phyloP scores from a whole-genome alignment of 2,329 filamentous ascomycete species.

The Acrodontium crateriforme region DNA sequence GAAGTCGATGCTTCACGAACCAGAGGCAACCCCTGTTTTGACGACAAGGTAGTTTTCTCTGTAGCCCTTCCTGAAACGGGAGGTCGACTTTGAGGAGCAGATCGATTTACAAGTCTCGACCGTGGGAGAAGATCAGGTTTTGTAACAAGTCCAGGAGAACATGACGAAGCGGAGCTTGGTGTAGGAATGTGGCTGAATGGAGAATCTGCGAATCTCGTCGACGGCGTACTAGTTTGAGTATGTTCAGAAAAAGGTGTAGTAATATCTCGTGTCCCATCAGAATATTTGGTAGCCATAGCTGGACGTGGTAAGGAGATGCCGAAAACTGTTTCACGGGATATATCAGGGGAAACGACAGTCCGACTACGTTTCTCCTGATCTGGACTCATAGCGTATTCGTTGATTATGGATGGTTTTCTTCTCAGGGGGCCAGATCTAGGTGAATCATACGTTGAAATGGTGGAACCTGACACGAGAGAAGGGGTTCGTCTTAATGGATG shows the following conservation, averaged over 20 bases:
- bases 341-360: constrained; percentile 5
- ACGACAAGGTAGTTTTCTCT: not conserved
- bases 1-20: constrained; percentile 58
- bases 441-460: constrained; percentile 32
- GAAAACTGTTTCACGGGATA: constrained; percentile 14
- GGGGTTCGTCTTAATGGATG: constrained; percentile 26
- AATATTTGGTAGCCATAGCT: constrained; percentile 1
- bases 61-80: constrained; percentile 27
- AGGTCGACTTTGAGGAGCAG: constrained; percentile 41
- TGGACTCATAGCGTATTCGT: constrained; percentile 24
- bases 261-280: constrained; percentile 7
- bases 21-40: constrained; percentile 42
- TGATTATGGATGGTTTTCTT: constrained; percentile 32
- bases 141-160: constrained; percentile 49
- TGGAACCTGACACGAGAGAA: constrained; percentile 36
- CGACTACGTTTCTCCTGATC: constrained; percentile 10
- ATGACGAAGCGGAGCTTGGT: constrained; percentile 63
- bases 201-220: constrained; percentile 62
- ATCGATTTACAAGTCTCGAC: constrained; percentile 36
- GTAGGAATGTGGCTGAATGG: constrained; percentile 68
- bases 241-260: constrained; percentile 25
- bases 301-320: constrained; percentile 13
- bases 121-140: constrained; percentile 30
- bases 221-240: constrained; percentile 55
- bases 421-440: constrained; percentile 30